Conservation (phyloP, 2,329 filamentous ascomycete genomes). For the Tympanopsis confertula region DNA sequence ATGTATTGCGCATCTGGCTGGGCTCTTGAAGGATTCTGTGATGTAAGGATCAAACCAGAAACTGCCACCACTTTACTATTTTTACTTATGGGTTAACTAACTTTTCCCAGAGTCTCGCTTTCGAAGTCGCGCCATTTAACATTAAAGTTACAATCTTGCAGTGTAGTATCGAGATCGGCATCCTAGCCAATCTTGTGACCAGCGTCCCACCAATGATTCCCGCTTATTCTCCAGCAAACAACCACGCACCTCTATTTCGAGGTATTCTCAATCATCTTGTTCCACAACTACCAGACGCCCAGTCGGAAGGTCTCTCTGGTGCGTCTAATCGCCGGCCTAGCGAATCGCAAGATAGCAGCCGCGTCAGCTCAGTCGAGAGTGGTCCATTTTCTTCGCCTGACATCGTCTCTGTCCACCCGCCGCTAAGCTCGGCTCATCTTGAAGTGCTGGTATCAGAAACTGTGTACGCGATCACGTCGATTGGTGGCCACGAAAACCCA, state of each 20-base stretch:
- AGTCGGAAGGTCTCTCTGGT: too few relatives aligned
- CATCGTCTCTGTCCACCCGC: background rate
- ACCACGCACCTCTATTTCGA: background rate
- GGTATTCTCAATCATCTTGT: background rate
- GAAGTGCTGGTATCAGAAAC: constrained; percentile 65
- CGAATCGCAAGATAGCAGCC: background rate
- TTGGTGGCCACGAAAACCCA: constrained; percentile 91
- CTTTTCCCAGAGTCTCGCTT: constrained; percentile 39
- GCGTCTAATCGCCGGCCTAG: too few relatives aligned
- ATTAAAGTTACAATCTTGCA: background rate
- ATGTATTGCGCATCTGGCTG: constrained; percentile 56
- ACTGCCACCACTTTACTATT: background rate
- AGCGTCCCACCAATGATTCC: background rate
- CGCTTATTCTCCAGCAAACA: background rate
- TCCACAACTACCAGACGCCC: background rate
- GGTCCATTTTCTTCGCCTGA: background rate
- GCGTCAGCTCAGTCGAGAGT: background rate
- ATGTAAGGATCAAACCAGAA: constrained; percentile 23
- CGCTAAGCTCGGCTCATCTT: background rate
- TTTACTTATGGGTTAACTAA: background rate
- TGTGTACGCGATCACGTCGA: constrained; percentile 79
- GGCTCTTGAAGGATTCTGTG: constrained; percentile 58
- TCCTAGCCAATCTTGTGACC: background rate
- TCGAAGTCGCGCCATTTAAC: constrained; percentile 34
- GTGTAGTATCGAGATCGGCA: constrained; percentile 1